These are phyloP conservation scores for Flaveria robusta DNA, from an alignment of 129 eudicot species.

Conservation along the genomic window DNA sequence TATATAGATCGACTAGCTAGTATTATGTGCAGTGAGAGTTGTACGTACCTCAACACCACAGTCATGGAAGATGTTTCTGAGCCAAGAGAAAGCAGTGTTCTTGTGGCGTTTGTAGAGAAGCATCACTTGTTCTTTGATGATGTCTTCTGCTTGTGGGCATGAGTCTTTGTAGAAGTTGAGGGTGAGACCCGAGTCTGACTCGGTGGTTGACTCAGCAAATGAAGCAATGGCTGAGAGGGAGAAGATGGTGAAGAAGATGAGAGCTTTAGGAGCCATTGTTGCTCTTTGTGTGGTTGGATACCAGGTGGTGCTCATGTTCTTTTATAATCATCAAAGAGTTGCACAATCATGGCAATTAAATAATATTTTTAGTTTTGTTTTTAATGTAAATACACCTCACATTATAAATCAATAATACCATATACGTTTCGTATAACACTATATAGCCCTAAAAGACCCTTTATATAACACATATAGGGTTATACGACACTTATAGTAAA, in stretches of 20 bases:
- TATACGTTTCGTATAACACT: too few species aligned
- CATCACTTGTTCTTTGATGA: slow-evolving; percentile 88
- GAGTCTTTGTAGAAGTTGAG: slow-evolving; percentile 88
- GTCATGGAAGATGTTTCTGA: slow-evolving; percentile 99
- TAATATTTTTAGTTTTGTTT: too few species aligned
- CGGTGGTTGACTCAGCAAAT: slow-evolving; percentile 55
- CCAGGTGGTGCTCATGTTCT: slow-evolving; percentile 22
- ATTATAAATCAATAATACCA: too few species aligned
- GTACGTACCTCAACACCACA: slow-evolving; percentile 83
- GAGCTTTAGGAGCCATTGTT: slow-evolving; percentile 54
- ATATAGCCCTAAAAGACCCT: too few species aligned
- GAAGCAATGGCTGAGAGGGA: slow-evolving; percentile 42
- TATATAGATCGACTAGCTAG: too few species aligned
- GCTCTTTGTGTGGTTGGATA: slow-evolving; percentile 22
- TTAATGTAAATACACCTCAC: too few species aligned
- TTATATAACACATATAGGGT: too few species aligned
- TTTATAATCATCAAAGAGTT: slow-evolving; percentile 39
- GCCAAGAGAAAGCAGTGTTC: slow-evolving; percentile 99
- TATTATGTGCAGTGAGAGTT: slow-evolving; percentile 21
- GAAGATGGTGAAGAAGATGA: slow-evolving; percentile 54
- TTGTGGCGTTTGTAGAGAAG: slow-evolving; percentile 99
- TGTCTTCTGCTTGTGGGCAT: slow-evolving; percentile 98
- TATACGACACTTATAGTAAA: too few species aligned
- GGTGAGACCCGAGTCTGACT: slow-evolving; percentile 55
- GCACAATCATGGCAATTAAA: too few species aligned